Conservation (phyloP, 768 basidiomycete genomes). For the Suillus lakei region DNA sequence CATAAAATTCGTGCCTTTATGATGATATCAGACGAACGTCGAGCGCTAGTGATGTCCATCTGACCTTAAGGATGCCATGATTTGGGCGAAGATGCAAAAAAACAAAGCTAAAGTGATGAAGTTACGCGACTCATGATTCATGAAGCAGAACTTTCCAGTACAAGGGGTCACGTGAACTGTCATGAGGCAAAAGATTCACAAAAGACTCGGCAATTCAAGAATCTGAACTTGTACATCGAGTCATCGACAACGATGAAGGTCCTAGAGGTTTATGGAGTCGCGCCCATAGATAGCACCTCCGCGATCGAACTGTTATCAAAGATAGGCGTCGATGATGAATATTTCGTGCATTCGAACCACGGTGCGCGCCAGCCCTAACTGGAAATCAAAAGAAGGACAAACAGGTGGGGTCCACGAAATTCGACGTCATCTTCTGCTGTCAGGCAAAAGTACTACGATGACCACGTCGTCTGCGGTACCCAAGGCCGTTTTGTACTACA, state of each 20-base stretch:
- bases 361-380: background rate
- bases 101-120: background rate
- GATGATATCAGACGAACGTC: conserved; percentile 1
- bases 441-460: conserved; percentile 19
- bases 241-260: background rate
- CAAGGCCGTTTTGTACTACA: conserved; percentile 85
- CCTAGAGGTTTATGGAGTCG: background rate
- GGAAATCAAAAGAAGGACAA: conserved; percentile 13
- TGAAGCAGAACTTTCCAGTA: conserved; percentile 32
- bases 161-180: conserved; percentile 27
- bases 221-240: background rate
- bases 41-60: background rate
- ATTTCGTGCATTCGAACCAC: background rate
- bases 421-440: conserved; percentile 6
- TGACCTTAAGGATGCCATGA: conserved; percentile 36
- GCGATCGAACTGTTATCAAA: background rate
- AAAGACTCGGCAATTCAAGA: background rate
- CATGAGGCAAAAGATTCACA: background rate
- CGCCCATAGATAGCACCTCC: background rate
- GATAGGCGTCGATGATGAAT: background rate
- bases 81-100: conserved; percentile 3
- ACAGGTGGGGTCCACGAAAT: conserved; percentile 3
- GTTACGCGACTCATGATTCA: conserved; percentile 4
- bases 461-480: conserved; percentile 41
- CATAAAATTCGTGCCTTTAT: conserved; percentile 83